A percentile compares a stretch with the other conserved stretches of the same genome.
Evolutionary conservation across 2,329 filamentous ascomycete genomes (phyloP).

Genomic region (Pseudocercospora eumusae): DNA sequence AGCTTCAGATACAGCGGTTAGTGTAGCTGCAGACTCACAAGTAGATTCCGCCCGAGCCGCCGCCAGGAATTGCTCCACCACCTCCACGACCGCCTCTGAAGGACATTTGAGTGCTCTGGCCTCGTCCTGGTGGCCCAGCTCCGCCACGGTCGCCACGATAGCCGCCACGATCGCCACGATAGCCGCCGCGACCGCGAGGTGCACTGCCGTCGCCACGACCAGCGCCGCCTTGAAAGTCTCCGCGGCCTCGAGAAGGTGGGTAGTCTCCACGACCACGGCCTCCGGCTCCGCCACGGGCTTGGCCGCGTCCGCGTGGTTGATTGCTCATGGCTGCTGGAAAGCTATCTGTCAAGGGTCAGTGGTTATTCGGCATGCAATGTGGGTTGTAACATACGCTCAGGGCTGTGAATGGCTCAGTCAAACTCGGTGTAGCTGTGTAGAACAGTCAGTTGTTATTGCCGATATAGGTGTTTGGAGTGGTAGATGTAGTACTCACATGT

Average conservation of each 20-base stretch:
- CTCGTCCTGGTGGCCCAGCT: conserved; percentile 18
- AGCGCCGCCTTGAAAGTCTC: conserved; percentile 31
- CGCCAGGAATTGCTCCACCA: conserved; percentile 16
- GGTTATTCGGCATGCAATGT: not conserved
- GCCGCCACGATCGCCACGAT: conserved; percentile 31
- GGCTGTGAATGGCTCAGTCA: not conserved
- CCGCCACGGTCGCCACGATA: conserved; percentile 31
- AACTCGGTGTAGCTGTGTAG: not conserved
- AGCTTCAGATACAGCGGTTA: conserved; percentile 15
- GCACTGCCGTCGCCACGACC: too few species aligned
- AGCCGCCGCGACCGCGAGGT: conserved; percentile 23
- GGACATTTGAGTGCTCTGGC: conserved; percentile 20
- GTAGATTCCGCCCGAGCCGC: conserved; percentile 15
- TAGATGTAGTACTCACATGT: not conserved
- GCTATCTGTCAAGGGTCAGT: conserved; percentile 5
- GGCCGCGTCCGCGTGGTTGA: conserved; percentile 25
- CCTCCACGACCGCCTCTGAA: conserved; percentile 29
- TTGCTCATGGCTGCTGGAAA: conserved; percentile 24
- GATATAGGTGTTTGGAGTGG: not conserved
- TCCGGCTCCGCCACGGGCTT: conserved; percentile 22
- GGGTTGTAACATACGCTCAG: not conserved
- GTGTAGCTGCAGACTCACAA: conserved; percentile 16
- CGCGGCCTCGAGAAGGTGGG: conserved; percentile 25
- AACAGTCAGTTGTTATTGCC: not conserved
- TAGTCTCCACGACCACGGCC: conserved; percentile 18